These are phyloP conservation scores for Penicillium maclennaniae DNA, from an alignment of 495 filamentous ascomycete species.

Conservation along the genomic window DNA sequence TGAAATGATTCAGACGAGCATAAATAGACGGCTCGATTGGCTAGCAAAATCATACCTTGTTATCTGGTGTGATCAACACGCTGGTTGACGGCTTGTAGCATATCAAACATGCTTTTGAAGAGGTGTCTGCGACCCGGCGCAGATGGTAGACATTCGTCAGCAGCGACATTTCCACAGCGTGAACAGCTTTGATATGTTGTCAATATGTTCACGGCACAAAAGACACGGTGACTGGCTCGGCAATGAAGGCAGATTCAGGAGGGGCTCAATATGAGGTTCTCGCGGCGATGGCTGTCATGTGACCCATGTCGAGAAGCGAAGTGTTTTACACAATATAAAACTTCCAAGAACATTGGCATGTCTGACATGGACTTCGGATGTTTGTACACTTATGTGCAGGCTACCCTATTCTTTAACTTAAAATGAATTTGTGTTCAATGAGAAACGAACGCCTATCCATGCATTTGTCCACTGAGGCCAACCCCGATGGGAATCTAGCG, in stretches of 20 bases:
- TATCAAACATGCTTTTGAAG: slow-evolving; percentile 77
- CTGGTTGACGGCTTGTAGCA: slow-evolving; percentile 86
- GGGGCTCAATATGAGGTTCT: slow-evolving; percentile 10
- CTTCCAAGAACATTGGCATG: neutral
- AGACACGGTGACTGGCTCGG: neutral
- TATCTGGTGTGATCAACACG: slow-evolving; percentile 86
- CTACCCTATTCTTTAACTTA: neutral
- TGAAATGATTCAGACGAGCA: neutral
- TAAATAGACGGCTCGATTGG: neutral
- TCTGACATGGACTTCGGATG: neutral
- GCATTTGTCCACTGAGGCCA: slow-evolving; percentile 25
- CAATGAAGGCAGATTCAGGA: neutral
- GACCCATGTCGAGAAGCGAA: slow-evolving; percentile 2
- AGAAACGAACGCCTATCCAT: slow-evolving; percentile 26
- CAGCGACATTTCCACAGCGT: slow-evolving; percentile 38
- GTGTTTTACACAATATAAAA: neutral
- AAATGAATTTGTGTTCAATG: neutral
- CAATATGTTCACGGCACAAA: neutral
- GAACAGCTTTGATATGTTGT: neutral
- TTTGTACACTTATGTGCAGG: neutral
- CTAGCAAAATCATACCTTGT: slow-evolving; percentile 60
- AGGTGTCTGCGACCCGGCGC: slow-evolving; percentile 81
- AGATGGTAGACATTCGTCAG: slow-evolving; percentile 81
- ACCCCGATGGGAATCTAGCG: slow-evolving; percentile 10
- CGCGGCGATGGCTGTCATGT: slow-evolving; percentile 12